Base-by-base conservation (phyloP, 495 filamentous ascomycete species). In the Tirmania nivea region DNA sequence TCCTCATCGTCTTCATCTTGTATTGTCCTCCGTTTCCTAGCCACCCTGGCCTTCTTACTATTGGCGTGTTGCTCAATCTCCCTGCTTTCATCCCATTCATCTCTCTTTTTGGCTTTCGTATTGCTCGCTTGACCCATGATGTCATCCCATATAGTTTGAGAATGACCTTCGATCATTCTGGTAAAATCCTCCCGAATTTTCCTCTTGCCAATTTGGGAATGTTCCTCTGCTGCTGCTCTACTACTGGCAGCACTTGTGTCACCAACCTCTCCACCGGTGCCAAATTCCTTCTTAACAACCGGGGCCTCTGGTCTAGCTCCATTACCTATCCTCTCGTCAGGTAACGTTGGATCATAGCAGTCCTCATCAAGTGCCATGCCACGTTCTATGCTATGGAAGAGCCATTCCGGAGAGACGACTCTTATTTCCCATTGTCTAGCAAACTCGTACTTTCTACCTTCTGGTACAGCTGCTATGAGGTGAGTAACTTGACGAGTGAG, bases 351-450 rank as follows among this genome's bases (percentile, higher is more conserved):
- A 63, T 90, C 78, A 65, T 93, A 97, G 54, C 76, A 75, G 10
- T 71, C 71, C 61, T 94, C 92, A 34, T 94, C 82, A 20, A 97
- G 71, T 3, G 83, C 80, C 86, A 97, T 88, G n/a, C 90, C 92
- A 53, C 90, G 78, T 59, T 84, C 79, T 52, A 90, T 58, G 61
- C 87, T 88, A 55, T 96, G 79, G 25, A 76, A 68, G 48, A 96
- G 73, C 90, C 90, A 97, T 65, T 93, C 82, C 35, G 78, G 61
- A 3, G 79, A 75, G 25, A 96, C 84, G 34, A 85, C 77, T 20
- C 75, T 79, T 57, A 94, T 75, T 49, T 73, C 72, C 84, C 88
- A 95, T 58, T 72, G 71, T 54, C 72, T 77, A 10, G 92, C 89
- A 56, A 85, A 84, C 48, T 79, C 76, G 60, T 92, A 97, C 65